Conservation (phyloP, 2,329 filamentous ascomycete genomes). For the Diaporthe ilicicola region DNA sequence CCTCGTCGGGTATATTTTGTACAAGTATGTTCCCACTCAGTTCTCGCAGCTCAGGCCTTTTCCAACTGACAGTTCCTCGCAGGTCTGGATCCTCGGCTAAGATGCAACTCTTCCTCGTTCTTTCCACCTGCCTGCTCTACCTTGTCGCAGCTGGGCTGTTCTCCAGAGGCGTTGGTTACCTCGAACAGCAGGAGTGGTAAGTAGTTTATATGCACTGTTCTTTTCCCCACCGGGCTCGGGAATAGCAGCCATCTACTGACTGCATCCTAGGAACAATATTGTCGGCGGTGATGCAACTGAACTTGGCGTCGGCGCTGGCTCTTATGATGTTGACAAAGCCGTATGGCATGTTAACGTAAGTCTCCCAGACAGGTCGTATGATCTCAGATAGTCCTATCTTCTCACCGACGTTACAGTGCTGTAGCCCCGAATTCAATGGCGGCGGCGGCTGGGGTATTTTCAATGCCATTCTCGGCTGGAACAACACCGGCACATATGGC, state of each 20-base stretch:
- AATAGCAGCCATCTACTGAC: too few species aligned
- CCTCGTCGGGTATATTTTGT: constrained; percentile 73
- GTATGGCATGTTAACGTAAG: constrained; percentile 75
- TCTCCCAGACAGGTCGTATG: neutral
- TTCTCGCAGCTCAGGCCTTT: accelerated
- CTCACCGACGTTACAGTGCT: constrained; percentile 60
- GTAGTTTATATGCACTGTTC: constrained; percentile 62
- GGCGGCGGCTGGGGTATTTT: constrained; percentile 78
- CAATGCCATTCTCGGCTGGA: constrained; percentile 76
- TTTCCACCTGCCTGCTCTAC: constrained; percentile 84
- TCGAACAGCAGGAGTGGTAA: constrained; percentile 74
- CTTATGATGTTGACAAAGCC: constrained; percentile 71
- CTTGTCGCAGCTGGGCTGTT: constrained; percentile 85
- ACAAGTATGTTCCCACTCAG: constrained; percentile 61
- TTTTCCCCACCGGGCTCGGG: too few species aligned
- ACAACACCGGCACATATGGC: constrained; percentile 73
- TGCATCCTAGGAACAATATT: constrained; percentile 38
- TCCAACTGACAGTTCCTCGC: neutral
- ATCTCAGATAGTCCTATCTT: constrained; percentile 13
- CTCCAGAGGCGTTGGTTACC: constrained; percentile 77
- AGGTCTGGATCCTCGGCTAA: constrained; percentile 71
- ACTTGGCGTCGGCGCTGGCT: constrained; percentile 69
- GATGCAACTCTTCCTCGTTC: constrained; percentile 80
- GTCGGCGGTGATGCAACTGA: constrained; percentile 65
- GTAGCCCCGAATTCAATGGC: constrained; percentile 69